Evolutionary conservation across 192 early-diverging fungal genomes (phyloP).

Genomic region (Coemansia sp.): DNA sequence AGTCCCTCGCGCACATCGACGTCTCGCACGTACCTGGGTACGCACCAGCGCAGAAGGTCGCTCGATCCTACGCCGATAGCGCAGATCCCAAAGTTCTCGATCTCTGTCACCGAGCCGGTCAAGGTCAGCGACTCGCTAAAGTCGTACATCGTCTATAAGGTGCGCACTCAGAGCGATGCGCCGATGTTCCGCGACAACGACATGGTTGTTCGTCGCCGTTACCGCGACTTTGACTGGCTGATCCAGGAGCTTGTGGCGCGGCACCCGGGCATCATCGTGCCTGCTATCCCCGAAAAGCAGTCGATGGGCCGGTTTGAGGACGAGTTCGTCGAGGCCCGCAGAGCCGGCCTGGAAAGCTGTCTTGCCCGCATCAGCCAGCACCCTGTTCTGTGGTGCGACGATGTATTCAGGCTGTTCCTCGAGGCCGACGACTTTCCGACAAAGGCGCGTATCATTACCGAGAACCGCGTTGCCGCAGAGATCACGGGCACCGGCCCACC

Average conservation of each 20-base stretch:
- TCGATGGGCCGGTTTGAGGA: conserved; percentile 88
- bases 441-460: conserved; percentile 51
- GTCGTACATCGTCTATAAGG: conserved; percentile 83
- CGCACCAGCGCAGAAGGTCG: conserved; percentile 43
- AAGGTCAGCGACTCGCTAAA: conserved; percentile 87
- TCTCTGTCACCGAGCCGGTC: conserved; percentile 79
- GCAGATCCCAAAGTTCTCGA: conserved; percentile 58
- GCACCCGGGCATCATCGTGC: conserved; percentile 87
- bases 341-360: conserved; percentile 80
- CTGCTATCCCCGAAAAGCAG: conserved; percentile 93
- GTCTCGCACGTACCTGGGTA: conserved; percentile 29
- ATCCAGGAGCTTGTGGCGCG: conserved; percentile 72
- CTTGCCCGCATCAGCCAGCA: conserved; percentile 76
- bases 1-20: conserved; percentile 7
- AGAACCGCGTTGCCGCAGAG: conserved; percentile 32
- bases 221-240: conserved; percentile 93
- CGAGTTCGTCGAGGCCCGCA: conserved; percentile 89
- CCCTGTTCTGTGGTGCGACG: conserved; percentile 76
- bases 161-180: conserved; percentile 77
- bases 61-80: conserved; percentile 40
- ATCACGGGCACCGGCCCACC: conserved; percentile 38
- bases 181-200: conserved; percentile 73
- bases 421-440: conserved; percentile 81
- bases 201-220: conserved; percentile 81
- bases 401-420: conserved; percentile 80